phyloP scores from a whole-genome alignment of 305 asterid genomes.

The Striga hermonthica region DNA sequence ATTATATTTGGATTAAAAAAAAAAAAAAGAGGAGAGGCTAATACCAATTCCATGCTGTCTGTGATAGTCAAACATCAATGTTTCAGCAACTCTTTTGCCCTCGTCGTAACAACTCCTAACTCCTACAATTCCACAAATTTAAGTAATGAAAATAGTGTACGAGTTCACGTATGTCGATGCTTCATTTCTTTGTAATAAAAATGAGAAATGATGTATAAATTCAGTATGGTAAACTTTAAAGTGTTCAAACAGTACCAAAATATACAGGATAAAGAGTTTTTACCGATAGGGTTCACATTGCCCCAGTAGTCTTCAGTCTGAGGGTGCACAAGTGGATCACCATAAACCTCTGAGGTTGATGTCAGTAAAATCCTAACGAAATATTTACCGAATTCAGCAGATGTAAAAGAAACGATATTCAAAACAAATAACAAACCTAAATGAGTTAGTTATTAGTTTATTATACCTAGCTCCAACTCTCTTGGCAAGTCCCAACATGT shows the following conservation, averaged over 20 bases:
- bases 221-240: background rate
- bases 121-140: slow-evolving; percentile 53
- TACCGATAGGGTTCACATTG: slow-evolving; percentile 98
- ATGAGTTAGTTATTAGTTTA: no score
- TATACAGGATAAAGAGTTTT: no score
- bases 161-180: no score
- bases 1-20: background rate
- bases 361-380: slow-evolving; percentile 78
- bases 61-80: slow-evolving; percentile 98
- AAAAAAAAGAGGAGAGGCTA: slow-evolving; percentile 15
- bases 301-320: slow-evolving; percentile 99
- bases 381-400: slow-evolving; percentile 8
- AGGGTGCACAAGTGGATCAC: slow-evolving; percentile 97
- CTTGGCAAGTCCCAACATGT: slow-evolving; percentile 99
- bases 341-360: slow-evolving; percentile 97
- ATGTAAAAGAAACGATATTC: background rate
- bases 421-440: background rate
- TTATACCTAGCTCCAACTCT: slow-evolving; percentile 93
- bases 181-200: no score
- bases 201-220: no score
- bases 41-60: slow-evolving; percentile 96
- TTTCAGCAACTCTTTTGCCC: slow-evolving; percentile 97
- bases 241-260: background rate
- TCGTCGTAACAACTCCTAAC: slow-evolving; percentile 98
- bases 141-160: no score